Evolutionary conservation across 2,329 filamentous ascomycete genomes (phyloP).

Genomic region (Nemania bipapillata): DNA sequence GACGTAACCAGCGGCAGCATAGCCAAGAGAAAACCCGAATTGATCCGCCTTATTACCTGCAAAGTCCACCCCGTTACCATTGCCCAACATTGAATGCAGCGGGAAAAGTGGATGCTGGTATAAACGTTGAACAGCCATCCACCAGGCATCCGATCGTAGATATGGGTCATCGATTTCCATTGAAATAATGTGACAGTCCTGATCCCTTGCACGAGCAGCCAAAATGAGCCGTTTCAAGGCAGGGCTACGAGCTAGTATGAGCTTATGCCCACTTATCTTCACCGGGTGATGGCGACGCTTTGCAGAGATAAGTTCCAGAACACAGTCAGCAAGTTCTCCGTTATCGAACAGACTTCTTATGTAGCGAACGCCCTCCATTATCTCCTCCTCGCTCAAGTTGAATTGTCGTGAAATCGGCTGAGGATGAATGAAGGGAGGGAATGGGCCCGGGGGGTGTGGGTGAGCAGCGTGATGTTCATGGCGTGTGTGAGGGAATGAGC

Average conservation of each 20-base stretch:
- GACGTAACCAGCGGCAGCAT: slow-evolving; percentile 70
- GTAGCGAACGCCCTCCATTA: slow-evolving; percentile 50
- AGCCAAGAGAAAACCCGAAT: slow-evolving; percentile 69
- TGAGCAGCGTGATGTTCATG: slow-evolving; percentile 40
- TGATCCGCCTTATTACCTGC: slow-evolving; percentile 57
- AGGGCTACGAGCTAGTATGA: slow-evolving; percentile 66
- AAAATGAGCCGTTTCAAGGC: slow-evolving; percentile 52
- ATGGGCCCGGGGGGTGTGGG: slow-evolving; percentile 41
- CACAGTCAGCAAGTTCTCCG: slow-evolving; percentile 56
- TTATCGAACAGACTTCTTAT: slow-evolving; percentile 55
- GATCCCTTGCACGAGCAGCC: slow-evolving; percentile 49
- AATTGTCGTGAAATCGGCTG: slow-evolving; percentile 43
- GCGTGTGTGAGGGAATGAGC: slow-evolving; percentile 41
- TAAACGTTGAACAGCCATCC: slow-evolving; percentile 66
- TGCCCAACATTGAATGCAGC: slow-evolving; percentile 48
- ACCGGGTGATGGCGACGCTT: slow-evolving; percentile 54
- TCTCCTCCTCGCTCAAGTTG: slow-evolving; percentile 40
- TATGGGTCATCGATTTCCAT: slow-evolving; percentile 64
- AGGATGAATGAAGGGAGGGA: slow-evolving; percentile 48
- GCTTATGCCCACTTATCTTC: slow-evolving; percentile 64
- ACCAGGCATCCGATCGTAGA: slow-evolving; percentile 66
- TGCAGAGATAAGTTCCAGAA: slow-evolving; percentile 55
- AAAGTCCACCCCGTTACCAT: slow-evolving; percentile 51
- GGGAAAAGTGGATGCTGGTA: slow-evolving; percentile 65
- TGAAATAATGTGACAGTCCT: slow-evolving; percentile 55